These are phyloP conservation scores for Alopecurus myosuroides DNA, from an alignment of 176 grass and related monocot species.

Conservation along the genomic window DNA sequence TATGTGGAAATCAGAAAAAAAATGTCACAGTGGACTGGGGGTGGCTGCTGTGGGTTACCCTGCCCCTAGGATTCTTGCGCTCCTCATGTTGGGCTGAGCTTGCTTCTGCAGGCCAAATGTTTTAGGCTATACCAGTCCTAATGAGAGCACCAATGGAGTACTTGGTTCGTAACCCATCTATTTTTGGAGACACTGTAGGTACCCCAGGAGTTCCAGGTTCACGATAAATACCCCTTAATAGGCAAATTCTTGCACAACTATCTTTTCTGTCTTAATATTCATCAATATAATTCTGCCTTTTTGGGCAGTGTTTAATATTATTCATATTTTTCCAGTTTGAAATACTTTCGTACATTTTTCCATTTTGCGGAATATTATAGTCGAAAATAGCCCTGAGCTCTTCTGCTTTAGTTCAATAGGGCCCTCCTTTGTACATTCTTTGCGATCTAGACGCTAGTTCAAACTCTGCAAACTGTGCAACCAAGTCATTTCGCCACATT, in stretches of 20 bases:
- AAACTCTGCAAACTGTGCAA: neutral
- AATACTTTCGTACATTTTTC: neutral
- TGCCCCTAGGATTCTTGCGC: neutral
- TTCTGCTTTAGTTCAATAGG: constrained; percentile 4
- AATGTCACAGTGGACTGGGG: neutral
- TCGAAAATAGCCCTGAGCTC: neutral
- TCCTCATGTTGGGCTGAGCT: neutral
- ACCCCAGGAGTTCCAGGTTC: neutral
- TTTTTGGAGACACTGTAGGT: neutral
- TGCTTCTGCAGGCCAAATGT: neutral
- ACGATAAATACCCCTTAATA: neutral
- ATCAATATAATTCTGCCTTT: neutral
- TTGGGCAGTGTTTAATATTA: neutral
- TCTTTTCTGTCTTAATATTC: neutral
- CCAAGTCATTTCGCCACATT: neutral
- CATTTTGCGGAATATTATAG: constrained; percentile 4
- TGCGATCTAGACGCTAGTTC: neutral
- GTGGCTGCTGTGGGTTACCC: neutral
- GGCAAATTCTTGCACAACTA: neutral
- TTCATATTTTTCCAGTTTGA: neutral
- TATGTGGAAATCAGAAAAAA: neutral
- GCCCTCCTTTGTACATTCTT: neutral
- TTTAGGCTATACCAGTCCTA: neutral
- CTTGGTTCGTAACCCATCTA: neutral
- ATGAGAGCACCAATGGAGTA: neutral